A percentile compares a stretch with the other conserved stretches of the same genome.
Evolutionary conservation across 2,329 filamentous ascomycete species (phyloP).

Genomic region (Xylariaceae sp.): DNA sequence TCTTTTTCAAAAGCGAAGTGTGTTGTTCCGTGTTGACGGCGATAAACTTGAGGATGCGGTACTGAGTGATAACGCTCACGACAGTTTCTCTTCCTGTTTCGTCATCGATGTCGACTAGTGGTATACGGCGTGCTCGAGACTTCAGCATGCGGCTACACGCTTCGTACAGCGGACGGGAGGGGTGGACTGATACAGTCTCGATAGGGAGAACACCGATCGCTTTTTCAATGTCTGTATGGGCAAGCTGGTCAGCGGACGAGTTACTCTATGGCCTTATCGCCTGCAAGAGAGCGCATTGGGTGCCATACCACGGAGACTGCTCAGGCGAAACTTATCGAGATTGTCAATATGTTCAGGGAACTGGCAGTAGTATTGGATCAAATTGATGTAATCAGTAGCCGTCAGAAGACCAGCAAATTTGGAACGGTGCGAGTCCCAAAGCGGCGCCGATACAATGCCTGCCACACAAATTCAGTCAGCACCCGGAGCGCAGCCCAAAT

Average conservation of each 20-base stretch:
- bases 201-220: slow-evolving; percentile 86
- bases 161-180: slow-evolving; percentile 85
- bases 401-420: slow-evolving; percentile 92
- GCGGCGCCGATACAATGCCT: slow-evolving; percentile 95
- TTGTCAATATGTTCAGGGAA: slow-evolving; percentile 84
- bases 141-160: slow-evolving; percentile 91
- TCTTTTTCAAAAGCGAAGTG: slow-evolving; percentile 83
- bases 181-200: slow-evolving; percentile 94
- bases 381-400: slow-evolving; percentile 95
- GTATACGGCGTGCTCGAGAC: slow-evolving; percentile 87
- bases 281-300: slow-evolving; percentile 14
- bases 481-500: background rate
- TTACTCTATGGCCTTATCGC: background rate
- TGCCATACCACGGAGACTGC: slow-evolving; percentile 75
- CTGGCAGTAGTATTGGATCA: slow-evolving; percentile 98
- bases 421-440: slow-evolving; percentile 93
- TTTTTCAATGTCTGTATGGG: slow-evolving; percentile 75
- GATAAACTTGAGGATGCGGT: slow-evolving; percentile 97
- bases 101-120: slow-evolving; percentile 86
- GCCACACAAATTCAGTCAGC: slow-evolving; percentile 9
- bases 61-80: slow-evolving; percentile 95
- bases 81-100: slow-evolving; percentile 91
- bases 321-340: slow-evolving; percentile 89
- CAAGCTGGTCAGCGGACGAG: slow-evolving; percentile 7
- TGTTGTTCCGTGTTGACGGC: slow-evolving; percentile 85